Base-by-base conservation (phyloP, 176 grass and related monocot species). In the Puya raimondii region DNA sequence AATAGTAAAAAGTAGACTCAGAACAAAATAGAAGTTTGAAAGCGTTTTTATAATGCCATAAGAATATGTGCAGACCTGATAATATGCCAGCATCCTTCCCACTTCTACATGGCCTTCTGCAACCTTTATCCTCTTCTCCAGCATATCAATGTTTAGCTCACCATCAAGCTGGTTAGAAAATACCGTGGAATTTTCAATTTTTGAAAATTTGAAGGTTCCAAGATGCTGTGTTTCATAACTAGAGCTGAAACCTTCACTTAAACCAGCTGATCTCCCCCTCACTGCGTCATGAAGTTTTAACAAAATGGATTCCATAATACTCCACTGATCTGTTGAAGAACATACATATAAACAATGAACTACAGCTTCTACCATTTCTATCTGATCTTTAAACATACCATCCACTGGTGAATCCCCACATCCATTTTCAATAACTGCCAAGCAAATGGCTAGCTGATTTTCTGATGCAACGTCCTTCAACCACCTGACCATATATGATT, bases 71-170 rank as follows among this genome's bases (percentile, higher is more conserved):
- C 65, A 64, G 70, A 97, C 93, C 93, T 97, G 93, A 83, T 92
- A 97, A 83, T 97, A 92, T 76, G 89, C 74, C 85, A 92, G 87
- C 64, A 97, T 76, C 69, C 93, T 80, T 29, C 89, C 89, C 54
- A 92, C 89, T 92, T 97, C 93, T 26, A 97, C 79, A n/a, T 92
- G 93, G 66, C 93, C 93, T 85, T 97, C 89, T 76, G 86, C 84
- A 83, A 90, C 76, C 85, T 81, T 89, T 83, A 92, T 53, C 51
- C 57, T 81, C 81, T 86, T 97, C 65, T 92, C 89, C 66, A 85
- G 65, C 48, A 64, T 74, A 84, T 85, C 83, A 75, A 80, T 79
- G 64, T 48, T 82, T 77, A 80, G 59, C 61, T 16, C 25, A 58
- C 17, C 66, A 70, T 80, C 76, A 75, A 67, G 67, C 82, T 76